These are phyloP conservation scores for Rossbeevera mucosa DNA, from an alignment of 768 basidiomycete genomes.

Conservation along the genomic window DNA sequence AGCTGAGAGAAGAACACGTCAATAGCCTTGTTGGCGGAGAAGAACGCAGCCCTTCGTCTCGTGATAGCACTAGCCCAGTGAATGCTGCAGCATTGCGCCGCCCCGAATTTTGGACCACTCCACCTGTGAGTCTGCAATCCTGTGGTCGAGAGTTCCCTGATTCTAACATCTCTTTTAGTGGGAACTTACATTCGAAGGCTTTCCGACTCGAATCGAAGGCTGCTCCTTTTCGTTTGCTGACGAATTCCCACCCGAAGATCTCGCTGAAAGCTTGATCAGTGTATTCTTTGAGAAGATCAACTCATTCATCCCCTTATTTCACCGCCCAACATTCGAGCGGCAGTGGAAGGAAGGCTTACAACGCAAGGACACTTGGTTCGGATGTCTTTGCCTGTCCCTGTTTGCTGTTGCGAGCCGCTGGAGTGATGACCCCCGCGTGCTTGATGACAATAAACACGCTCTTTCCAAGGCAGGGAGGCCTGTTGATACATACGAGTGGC, in stretches of 20 bases:
- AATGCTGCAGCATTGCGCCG: slow-evolving; percentile 32
- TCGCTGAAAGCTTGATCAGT: slow-evolving; percentile 54
- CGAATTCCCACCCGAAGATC: slow-evolving; percentile 61
- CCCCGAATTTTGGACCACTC: slow-evolving; percentile 53
- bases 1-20: slow-evolving; percentile 49
- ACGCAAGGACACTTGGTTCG: slow-evolving; percentile 54
- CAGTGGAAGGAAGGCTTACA: slow-evolving; percentile 55
- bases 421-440: slow-evolving; percentile 56
- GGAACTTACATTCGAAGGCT: slow-evolving; percentile 54
- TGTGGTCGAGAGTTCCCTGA: not conserved
- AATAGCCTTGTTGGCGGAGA: slow-evolving; percentile 31
- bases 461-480: slow-evolving; percentile 18
- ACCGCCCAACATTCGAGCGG: slow-evolving; percentile 63
- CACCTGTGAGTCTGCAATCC: slow-evolving; percentile 38
- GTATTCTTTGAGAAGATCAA: slow-evolving; percentile 67
- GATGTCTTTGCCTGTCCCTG: slow-evolving; percentile 53
- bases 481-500: slow-evolving; percentile 40
- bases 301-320: slow-evolving; percentile 59
- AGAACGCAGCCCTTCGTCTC: slow-evolving; percentile 11
- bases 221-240: slow-evolving; percentile 34
- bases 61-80: slow-evolving; percentile 19
- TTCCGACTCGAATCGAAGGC: slow-evolving; percentile 24
- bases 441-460: slow-evolving; percentile 32
- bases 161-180: slow-evolving; percentile 37
- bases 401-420: slow-evolving; percentile 71